Evolutionary conservation across 2,329 filamentous ascomycete species (phyloP).

Genomic region (Juglanconis juglandina): DNA sequence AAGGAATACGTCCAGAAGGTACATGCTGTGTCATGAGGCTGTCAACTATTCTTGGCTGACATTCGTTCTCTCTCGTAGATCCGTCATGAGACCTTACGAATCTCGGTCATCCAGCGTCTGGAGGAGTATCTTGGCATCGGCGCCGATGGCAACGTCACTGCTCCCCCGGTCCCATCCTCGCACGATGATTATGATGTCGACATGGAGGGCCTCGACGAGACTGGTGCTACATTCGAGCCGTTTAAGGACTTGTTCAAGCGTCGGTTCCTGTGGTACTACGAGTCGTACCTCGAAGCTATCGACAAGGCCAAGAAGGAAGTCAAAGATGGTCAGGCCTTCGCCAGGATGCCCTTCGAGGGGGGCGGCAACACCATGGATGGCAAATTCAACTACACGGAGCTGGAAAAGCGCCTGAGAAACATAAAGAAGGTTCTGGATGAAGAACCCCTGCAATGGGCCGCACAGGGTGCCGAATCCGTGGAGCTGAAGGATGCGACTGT

Average conservation of each 20-base stretch:
- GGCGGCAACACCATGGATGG: constrained; percentile 78
- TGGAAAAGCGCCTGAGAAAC: constrained; percentile 64
- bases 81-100: constrained; percentile 80
- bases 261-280: constrained; percentile 93
- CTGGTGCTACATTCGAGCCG: constrained; percentile 65
- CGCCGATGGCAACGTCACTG: constrained; percentile 41
- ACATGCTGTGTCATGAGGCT: background rate
- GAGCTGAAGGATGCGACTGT: constrained; percentile 68
- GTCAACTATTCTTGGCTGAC: background rate
- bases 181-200: constrained; percentile 44
- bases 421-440: constrained; percentile 69
- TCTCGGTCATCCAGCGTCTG: constrained; percentile 80
- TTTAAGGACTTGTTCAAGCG: constrained; percentile 90
- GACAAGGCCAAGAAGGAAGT: constrained; percentile 62
- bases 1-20: constrained; percentile 78
- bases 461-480: constrained; percentile 57
- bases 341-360: constrained; percentile 85
- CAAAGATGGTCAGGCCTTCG: constrained; percentile 62
- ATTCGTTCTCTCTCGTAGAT: constrained; percentile 54
- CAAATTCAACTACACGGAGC: constrained; percentile 72
- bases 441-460: constrained; percentile 70
- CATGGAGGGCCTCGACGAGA: constrained; percentile 48
- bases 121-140: constrained; percentile 73
- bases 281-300: constrained; percentile 74
- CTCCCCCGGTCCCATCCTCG: constrained; percentile 27